Evolutionary conservation across 805 yeast genomes (phyloP).

Genomic region (Wickerhamomyces alni): DNA sequence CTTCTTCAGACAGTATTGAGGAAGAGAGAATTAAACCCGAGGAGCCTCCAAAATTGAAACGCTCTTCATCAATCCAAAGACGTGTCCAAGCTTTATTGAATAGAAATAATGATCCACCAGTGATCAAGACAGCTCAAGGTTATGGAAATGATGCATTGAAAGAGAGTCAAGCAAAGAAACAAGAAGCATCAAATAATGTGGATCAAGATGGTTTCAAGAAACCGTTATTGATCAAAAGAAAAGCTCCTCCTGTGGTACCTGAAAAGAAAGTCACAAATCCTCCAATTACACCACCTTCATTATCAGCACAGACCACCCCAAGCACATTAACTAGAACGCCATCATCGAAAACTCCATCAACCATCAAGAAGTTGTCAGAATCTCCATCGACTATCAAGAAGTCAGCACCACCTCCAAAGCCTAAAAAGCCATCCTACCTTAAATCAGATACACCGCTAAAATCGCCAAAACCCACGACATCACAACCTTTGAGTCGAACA

Average conservation of each 20-base stretch:
- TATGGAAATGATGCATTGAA: slow-evolving; percentile 66
- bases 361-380: slow-evolving; percentile 14
- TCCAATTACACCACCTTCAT: slow-evolving; percentile 19
- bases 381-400: slow-evolving; percentile 25
- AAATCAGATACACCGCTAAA: slow-evolving; percentile 25
- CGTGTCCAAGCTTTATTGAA: slow-evolving; percentile 22
- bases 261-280: slow-evolving; percentile 10
- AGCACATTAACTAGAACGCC: slow-evolving; percentile 19
- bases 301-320: slow-evolving; percentile 21
- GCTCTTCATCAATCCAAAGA: slow-evolving; percentile 24
- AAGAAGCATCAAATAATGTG: slow-evolving; percentile 1
- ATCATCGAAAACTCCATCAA: neutral
- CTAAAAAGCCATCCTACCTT: slow-evolving; percentile 54
- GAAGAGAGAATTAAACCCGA: slow-evolving; percentile 13
- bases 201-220: slow-evolving; percentile 24
- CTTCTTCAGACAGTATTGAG: slow-evolving; percentile 20
- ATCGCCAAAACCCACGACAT: neutral
- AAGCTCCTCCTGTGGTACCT: slow-evolving; percentile 13
- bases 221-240: slow-evolving; percentile 14
- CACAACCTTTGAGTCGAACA: neutral
- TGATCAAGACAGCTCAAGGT: slow-evolving; percentile 65
- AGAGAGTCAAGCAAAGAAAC: slow-evolving; percentile 22
- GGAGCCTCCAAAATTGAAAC: slow-evolving; percentile 5
- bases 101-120: slow-evolving; percentile 37
- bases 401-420: slow-evolving; percentile 52